Evolutionary conservation across 257 asterid genomes (phyloP), one percentile per base, ranked within the genome.

Genomic region (Catharanthus roseus): DNA sequence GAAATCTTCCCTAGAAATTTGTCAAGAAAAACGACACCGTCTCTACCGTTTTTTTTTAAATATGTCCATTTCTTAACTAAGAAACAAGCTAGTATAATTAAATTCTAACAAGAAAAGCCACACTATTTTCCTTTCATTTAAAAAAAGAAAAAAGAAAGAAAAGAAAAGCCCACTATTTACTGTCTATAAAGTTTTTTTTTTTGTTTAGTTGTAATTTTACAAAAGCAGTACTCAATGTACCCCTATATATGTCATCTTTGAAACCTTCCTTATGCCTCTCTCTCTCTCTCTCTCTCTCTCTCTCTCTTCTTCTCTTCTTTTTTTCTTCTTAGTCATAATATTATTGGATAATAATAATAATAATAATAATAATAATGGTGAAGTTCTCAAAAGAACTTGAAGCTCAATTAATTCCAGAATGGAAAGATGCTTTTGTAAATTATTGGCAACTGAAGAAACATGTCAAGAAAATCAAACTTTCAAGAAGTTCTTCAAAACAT

Each of bases 381-480:
- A 90, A 90, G 81, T 90, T 90, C 77, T 90, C 97, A 0, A 90
- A 89, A 75, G 88, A 85, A 86, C 88, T 90, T 6, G 96, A 90
- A 80, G 96, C 96, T 18, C 92, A 89, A 63, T 87, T 90, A 67
- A 90, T 90, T 29, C 97, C 97, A 6, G 97, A 89, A 75, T 90
- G 97, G 97, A 89, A 87, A 34, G 89, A 90, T 19, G 97, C 96
- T 13, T 89, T 89, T 65, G 96, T 90, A 18, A 89, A 90, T 67
- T 90, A 90, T 42, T 87, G 96, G 90, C 89, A 77, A 41, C 88
- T 90, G 10, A 90, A 90, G 70, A 90, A 90, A 79, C 88, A 87
- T 24, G 89, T 90, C 33, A 90, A 89, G 78, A 85, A 81, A 68
- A 75, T 90, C 21, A 89, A 82, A 74, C 65, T 87, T n/a, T 80